phyloP scores from a whole-genome alignment of 495 filamentous ascomycete species.

The Xylaria cubensis region DNA sequence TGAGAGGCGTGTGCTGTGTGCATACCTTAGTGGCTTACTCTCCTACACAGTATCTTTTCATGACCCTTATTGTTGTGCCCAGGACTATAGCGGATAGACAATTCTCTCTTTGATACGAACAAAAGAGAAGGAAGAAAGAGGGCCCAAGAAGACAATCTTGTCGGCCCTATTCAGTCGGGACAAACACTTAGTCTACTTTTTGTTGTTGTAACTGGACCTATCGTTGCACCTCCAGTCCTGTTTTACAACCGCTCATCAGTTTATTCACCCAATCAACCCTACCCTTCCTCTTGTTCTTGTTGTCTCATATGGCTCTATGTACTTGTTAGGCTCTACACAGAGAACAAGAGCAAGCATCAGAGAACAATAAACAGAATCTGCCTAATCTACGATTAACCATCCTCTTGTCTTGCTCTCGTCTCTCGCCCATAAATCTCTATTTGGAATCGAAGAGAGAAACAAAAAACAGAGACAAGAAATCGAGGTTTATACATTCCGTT shows the following conservation, averaged over 20 bases:
- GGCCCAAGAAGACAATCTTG: constrained; percentile 19
- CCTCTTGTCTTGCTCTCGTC: constrained; percentile 31
- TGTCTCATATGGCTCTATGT: constrained; percentile 22
- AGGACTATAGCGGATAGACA: constrained; percentile 8
- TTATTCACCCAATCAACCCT: neutral
- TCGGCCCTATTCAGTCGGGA: constrained; percentile 12
- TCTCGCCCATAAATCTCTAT: neutral
- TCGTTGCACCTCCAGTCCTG: constrained; percentile 10
- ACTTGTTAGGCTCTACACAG: neutral
- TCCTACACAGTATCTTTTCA: constrained; percentile 3
- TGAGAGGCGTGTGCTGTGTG: constrained; percentile 4
- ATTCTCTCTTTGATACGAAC: constrained; percentile 27
- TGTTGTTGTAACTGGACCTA: constrained; percentile 15
- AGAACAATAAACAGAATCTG: constrained; percentile 23
- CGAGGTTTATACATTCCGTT: constrained; percentile 18
- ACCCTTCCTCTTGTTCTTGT: constrained; percentile 13
- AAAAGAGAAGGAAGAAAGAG: constrained; percentile 19
- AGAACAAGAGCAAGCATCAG: constrained; percentile 24
- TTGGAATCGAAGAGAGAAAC: constrained; percentile 6
- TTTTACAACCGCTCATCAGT: neutral
- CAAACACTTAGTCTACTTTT: constrained; percentile 27
- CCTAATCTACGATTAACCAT: constrained; percentile 24
- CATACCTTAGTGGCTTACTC: neutral
- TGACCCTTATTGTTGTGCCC: constrained; percentile 23
- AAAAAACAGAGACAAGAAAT: neutral